Base-by-base conservation (phyloP, 306 rosid species). In the Vigna trinervia region DNA sequence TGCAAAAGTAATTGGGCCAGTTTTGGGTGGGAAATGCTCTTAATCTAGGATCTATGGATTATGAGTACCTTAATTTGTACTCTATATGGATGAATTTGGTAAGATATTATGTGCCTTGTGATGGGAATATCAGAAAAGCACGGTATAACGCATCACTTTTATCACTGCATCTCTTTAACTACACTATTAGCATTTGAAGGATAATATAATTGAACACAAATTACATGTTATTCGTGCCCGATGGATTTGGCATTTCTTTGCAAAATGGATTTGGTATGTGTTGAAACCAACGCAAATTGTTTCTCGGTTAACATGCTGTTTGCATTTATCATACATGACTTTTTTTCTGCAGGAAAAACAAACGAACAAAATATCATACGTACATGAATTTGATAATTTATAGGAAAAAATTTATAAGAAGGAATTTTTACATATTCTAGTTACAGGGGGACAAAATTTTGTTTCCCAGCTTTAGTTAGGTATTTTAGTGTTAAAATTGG, bases 101-200 rank as follows among this genome's bases (percentile, higher is more conserved):
- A 17, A 68, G 46, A 64, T 53, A 75, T 28, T 6, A 9, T 46
- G 57, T 38, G 73, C 53, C 8, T 76, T 46, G 22, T 64, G 64
- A 63, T 51, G 5, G 28, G 1, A 76, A 64, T 50, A 76, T 32
- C 5, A 36, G 52, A 58, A 38, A 75, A 64, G 26, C 15, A 74
- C 9, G 59, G 58, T 19, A 46, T 47, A 48, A 61, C 23, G 12
- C 62, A 61, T 75, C 13, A 61, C 1, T 32, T 46, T 22, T 41
- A 8, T 43, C 26, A 73, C 41, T 36, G 8, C 8, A 38, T 39
- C 47, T 45, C 20, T 8, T 62, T 34, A n/a, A 22, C 12, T 58
- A 57, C 12, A 15, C 8, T 2, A 36, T 32, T 39, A 8, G n/a
- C 66, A 38, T 6, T 62, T 47, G 2, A 34, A 62, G 17, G 4